Base-by-base conservation (phyloP, 2,329 filamentous ascomycete genomes). In the Magnaporthiopsis rhizophila region DNA sequence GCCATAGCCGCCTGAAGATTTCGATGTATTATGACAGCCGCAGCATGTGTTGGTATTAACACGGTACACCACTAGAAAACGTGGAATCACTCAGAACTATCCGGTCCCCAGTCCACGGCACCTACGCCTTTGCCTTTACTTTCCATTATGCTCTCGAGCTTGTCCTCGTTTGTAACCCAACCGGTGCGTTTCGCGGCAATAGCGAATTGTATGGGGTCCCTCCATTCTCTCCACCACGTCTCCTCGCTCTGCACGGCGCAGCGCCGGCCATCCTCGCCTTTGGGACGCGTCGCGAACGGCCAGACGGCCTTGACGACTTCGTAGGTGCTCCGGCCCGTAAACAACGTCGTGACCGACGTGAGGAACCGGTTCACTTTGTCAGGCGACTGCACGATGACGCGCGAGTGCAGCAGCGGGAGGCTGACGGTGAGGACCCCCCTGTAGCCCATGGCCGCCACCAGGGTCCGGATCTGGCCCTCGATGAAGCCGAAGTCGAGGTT, bases 231-330 rank as follows among this genome's bases (percentile, higher is more conserved):
- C 79, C 82, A 86, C 83, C 83, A 86, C 2, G 75, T 76, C 69
- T 83, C 81, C 71, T 86, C 83, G 65, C 77, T 82, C 71, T 84
- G 81, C n/a, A 85, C 81, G 3, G 77, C 75, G 67, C 78, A 84
- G 63, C 71, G 72, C 61, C 80, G 76, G 15, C 71, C 78, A n/a
- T 67, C 71, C 66, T 81, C 80, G 56, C 75, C 81, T 67, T 73
- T 79, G 69, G 71, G 75, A 3, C 76, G 74, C 67, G 80, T 81
- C 1, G 83, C 83, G 72, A 84, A 86, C 3, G 83, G 83, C 83
- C 83, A 86, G 1, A 86, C 78, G 1, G 79, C 77, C 70, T 83
- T 82, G 61, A 83, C 77, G 3, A 84, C 80, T 71, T 85, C 83
- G 67, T 85, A 86, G 66, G 78, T 80, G 70, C 78, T 80, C 71